Percentiles rank a stretch among this genome's conserved stretches.
Conservation (phyloP, 257 asterid genomes). For the Primulina eburnea region DNA sequence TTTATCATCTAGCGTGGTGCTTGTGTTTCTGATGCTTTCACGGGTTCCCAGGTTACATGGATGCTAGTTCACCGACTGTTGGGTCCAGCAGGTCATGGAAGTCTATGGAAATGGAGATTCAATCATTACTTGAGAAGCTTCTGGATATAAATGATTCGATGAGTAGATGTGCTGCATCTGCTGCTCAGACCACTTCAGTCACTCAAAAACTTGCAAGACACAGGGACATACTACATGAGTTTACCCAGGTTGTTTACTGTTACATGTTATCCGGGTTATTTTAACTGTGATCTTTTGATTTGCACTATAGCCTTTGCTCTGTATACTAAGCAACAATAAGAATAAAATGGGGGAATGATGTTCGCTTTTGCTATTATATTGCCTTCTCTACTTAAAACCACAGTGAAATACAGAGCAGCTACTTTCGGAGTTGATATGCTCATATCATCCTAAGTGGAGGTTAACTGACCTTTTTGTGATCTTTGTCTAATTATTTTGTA, state of each 20-base stretch:
- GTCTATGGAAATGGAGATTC: slow-evolving; percentile 96
- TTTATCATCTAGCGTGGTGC: background rate
- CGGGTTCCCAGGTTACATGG: slow-evolving; percentile 59
- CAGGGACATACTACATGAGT: slow-evolving; percentile 90
- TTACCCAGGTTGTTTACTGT: slow-evolving; percentile 67
- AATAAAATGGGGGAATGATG: too few species aligned
- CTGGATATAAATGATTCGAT: slow-evolving; percentile 87
- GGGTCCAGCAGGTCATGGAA: slow-evolving; percentile 95
- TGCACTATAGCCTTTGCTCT: background rate
- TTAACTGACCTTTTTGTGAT: background rate
- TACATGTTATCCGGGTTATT: background rate
- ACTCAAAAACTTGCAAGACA: slow-evolving; percentile 95
- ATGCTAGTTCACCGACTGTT: slow-evolving; percentile 78
- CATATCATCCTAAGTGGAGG: background rate
- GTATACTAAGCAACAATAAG: background rate
- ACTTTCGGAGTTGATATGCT: background rate
- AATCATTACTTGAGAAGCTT: slow-evolving; percentile 88
- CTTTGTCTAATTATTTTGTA: too few species aligned
- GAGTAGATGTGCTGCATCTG: slow-evolving; percentile 98
- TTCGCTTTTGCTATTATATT: background rate
- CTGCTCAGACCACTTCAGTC: slow-evolving; percentile 82
- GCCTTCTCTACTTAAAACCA: background rate
- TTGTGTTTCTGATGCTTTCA: slow-evolving; percentile 30
- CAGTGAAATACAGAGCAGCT: background rate
- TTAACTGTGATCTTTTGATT: slow-evolving; percentile 10